Evolutionary conservation across 495 filamentous ascomycete species (phyloP), one percentile per base, ranked within the genome.

Genomic region (Aspergillus homomorphus): DNA sequence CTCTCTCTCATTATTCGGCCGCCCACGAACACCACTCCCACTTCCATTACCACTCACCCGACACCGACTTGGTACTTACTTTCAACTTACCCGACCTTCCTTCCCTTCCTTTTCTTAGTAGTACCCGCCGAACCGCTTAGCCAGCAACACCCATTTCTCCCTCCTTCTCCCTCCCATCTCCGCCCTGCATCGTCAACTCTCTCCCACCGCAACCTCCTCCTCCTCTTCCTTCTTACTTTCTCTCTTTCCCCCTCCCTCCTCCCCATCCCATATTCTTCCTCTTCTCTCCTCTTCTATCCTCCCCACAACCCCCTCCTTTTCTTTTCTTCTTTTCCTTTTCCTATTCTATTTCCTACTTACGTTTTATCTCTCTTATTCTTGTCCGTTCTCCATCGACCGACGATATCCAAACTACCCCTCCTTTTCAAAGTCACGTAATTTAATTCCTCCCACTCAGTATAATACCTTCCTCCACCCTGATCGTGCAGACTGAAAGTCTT

Each of bases 361-460:
- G n/a, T 59, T 58, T 59, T 30, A 42, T 54, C 65, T 59, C 54
- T 61, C 43, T 62, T 66, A 64, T 56, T 65, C 62, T 54, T 58
- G 44, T 51, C 49, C 41, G 21, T 21, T 8, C 28, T 46, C 50
- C 26, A 45, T 45, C 51, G 18, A 48, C 53, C 42, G 41, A 57
- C 56, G 19, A 51, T 55, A 61, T 59, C 56, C 61, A 60, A 54
- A 55, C 62, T 62, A 65, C 63, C 61, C 62, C 54, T 57, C 56
- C 56, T 23, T 63, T 56, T 30, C 42, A 18, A 53, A 24, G 10
- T 57, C 46, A 48, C 61, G 48, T 54, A 61, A 51, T 61, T 49
- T 45, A 51, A 45, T 53, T 51, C 52, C 16, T 24, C 21, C 12
- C 33, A 38, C 18, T 12, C 19, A 53, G 19, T 51, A 50, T 23